Conservation (phyloP, 75 land plant genomes). For the Cupressus sempervirens region DNA sequence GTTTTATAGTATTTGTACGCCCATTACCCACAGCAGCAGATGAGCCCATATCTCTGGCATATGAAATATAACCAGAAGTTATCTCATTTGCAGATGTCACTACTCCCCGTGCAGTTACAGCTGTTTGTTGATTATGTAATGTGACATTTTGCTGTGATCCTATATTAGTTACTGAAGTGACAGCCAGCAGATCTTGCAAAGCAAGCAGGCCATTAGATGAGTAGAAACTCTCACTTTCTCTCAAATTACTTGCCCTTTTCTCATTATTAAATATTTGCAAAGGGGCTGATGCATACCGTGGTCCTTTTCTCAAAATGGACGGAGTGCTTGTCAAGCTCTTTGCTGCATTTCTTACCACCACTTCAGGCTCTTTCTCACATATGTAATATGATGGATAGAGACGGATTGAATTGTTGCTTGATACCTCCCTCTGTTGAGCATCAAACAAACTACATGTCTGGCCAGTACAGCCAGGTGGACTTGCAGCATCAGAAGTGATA, state of each 20-base stretch:
- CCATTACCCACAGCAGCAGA: not conserved
- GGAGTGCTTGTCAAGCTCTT: slow-evolving; percentile 12
- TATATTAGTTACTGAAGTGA: slow-evolving; percentile 45
- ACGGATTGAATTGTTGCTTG: not conserved
- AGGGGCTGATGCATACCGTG: not conserved
- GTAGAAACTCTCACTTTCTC: not conserved
- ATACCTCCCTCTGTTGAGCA: not conserved
- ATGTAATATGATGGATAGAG: not conserved
- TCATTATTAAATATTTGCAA: slow-evolving; percentile 4
- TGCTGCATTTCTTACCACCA: slow-evolving; percentile 11
- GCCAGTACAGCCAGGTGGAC: not conserved
- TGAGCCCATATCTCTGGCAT: slow-evolving; percentile 6
- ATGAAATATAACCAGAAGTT: too few species aligned
- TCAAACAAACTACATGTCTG: not conserved
- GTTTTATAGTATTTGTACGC: not conserved
- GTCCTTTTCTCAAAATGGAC: slow-evolving; percentile 14
- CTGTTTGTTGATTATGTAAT: slow-evolving; percentile 31
- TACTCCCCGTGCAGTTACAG: not conserved
- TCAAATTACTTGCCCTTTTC: not conserved
- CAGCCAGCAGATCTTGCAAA: slow-evolving; percentile 42
- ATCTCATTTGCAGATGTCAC: too few species aligned
- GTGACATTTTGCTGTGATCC: slow-evolving; percentile 23
- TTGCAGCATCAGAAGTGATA: slow-evolving; percentile 1
- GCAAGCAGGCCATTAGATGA: not conserved
- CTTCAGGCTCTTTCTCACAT: slow-evolving; percentile 7